Evolutionary conservation across 164 flowering plant species (phyloP).

Genomic region (Euptelea pleiosperma): DNA sequence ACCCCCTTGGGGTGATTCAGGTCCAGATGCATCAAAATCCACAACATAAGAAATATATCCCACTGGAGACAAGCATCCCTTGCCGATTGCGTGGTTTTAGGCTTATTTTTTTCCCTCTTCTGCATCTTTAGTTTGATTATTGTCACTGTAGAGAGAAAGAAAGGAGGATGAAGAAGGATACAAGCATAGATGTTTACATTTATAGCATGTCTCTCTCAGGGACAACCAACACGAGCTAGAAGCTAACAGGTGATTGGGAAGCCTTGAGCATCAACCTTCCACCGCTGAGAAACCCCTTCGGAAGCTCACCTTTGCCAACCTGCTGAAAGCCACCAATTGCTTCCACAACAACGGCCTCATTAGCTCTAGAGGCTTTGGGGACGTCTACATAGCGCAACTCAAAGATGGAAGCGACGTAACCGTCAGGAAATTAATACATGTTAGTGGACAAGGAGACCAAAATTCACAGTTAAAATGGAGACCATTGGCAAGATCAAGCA

Average conservation of each 20-base stretch:
- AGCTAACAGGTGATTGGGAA: slow-evolving; percentile 62
- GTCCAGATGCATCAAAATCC: too few species aligned
- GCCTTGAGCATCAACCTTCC: slow-evolving; percentile 85
- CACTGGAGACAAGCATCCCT: slow-evolving; percentile 60
- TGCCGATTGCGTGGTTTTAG: slow-evolving; percentile 88
- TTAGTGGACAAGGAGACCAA: slow-evolving; percentile 92
- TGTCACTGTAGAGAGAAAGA: slow-evolving; percentile 55
- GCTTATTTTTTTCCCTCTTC: slow-evolving; percentile 68
- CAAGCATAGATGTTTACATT: slow-evolving; percentile 46
- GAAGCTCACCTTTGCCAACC: slow-evolving; percentile 91
- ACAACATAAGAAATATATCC: too few species aligned
- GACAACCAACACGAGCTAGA: slow-evolving; percentile 55
- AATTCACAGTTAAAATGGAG: slow-evolving; percentile 98
- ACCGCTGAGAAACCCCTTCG: slow-evolving; percentile 87
- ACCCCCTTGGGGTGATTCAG: too few species aligned
- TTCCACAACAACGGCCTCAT: slow-evolving; percentile 77
- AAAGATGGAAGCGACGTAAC: slow-evolving; percentile 88
- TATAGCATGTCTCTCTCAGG: slow-evolving; percentile 62
- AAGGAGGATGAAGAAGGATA: slow-evolving; percentile 61
- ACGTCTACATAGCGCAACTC: slow-evolving; percentile 85
- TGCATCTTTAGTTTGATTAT: slow-evolving; percentile 72
- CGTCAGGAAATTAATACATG: slow-evolving; percentile 84
- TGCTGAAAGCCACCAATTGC: slow-evolving; percentile 88
- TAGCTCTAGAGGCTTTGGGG: slow-evolving; percentile 97
- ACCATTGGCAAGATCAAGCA: slow-evolving; percentile 96